Evolutionary conservation across 225 moss, liverwort and hornwort genomes (phyloP).

Genomic region (Straminergon stramineum): DNA sequence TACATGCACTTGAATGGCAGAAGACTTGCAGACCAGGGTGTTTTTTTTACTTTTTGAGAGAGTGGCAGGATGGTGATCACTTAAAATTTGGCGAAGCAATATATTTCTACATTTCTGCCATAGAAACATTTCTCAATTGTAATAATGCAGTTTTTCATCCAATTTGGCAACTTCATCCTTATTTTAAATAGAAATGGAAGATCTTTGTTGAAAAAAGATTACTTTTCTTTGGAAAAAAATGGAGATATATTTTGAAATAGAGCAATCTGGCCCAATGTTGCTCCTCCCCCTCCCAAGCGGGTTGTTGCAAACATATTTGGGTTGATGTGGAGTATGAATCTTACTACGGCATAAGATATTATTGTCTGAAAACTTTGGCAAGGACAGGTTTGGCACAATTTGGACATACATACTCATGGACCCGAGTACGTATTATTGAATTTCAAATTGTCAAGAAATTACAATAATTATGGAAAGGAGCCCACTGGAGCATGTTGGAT

Average conservation of each 20-base stretch:
- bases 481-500: rapidly evolving
- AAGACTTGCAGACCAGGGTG: background rate
- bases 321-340: background rate
- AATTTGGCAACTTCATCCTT: background rate
- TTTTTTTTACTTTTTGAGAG: background rate
- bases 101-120: no score
- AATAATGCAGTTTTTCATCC: background rate
- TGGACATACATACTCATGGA: background rate
- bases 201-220: rapidly evolving
- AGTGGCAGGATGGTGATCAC: background rate
- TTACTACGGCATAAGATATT: background rate
- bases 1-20: background rate
- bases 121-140: background rate
- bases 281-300: no score
- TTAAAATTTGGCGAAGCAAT: background rate
- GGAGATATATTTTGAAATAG: background rate
- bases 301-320: background rate
- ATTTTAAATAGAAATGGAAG: background rate
- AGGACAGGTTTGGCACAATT: background rate
- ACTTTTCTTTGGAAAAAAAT: background rate
- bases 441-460: background rate
- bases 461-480: background rate
- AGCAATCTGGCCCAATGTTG: no score
- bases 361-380: background rate
- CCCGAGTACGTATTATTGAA: background rate